Evolutionary conservation across 2,329 filamentous ascomycete species (phyloP).

Genomic region (Phyllosticta citriasiana): DNA sequence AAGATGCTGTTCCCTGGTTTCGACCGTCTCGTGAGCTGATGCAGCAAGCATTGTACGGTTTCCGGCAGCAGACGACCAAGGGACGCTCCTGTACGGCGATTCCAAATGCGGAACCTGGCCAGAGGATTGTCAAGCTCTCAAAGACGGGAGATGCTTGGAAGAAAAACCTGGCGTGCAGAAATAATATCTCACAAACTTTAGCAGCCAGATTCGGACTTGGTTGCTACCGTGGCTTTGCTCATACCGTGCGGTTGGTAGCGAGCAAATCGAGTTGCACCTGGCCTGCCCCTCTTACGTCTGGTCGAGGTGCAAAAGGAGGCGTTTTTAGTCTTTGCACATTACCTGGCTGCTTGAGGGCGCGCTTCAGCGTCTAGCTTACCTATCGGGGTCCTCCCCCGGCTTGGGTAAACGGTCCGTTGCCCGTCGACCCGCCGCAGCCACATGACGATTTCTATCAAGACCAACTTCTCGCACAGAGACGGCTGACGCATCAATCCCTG

Average conservation of each 20-base stretch:
- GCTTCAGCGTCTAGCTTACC: conserved; percentile 6
- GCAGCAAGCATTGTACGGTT: conserved; percentile 8
- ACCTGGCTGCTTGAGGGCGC: neutral
- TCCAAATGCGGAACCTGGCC: conserved; percentile 9
- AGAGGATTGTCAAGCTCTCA: neutral
- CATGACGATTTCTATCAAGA: conserved; percentile 1
- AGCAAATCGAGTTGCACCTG: conserved; percentile 7
- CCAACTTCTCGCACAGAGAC: conserved; percentile 3
- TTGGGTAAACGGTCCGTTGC: conserved; percentile 7
- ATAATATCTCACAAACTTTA: neutral
- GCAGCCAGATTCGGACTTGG: neutral
- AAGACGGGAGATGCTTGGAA: neutral
- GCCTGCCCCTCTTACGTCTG: neutral
- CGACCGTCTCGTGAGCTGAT: conserved; percentile 10
- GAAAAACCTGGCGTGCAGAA: neutral
- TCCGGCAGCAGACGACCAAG: neutral
- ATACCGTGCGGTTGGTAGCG: conserved; percentile 6
- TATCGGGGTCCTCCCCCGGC: neutral
- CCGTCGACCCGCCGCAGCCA: conserved; percentile 2
- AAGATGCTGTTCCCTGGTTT: conserved; percentile 8
- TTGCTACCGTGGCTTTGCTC: conserved; percentile 2
- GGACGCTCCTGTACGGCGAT: neutral
- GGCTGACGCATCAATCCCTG: conserved; percentile 2
- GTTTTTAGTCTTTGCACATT: neutral
- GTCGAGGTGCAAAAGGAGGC: conserved; percentile 1